Conservation (phyloP, 108 stramenopile genomes). For the Nitzschia inconspicua region DNA sequence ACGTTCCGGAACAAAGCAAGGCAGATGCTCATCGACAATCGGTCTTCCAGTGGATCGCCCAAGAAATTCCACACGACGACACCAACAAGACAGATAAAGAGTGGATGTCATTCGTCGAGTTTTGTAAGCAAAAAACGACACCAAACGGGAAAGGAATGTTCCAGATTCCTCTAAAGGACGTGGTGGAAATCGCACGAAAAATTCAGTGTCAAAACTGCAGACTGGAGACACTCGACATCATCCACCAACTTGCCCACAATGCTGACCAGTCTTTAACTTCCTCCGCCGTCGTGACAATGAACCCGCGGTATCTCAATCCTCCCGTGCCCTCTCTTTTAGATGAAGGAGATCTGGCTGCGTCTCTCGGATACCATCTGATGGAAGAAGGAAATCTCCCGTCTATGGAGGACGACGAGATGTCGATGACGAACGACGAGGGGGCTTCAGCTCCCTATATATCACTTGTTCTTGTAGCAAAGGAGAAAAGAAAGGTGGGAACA, state of each 20-base stretch:
- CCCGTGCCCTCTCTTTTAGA: too few species aligned
- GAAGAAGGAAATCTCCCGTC: slow-evolving; percentile 38
- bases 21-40: background rate
- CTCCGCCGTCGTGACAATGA: too few species aligned
- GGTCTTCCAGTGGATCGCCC: background rate
- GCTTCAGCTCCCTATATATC: too few species aligned
- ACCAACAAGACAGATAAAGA: slow-evolving; percentile 1
- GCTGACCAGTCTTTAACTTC: too few species aligned
- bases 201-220: slow-evolving; percentile 18
- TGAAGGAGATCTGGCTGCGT: too few species aligned
- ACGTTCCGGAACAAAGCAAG: background rate
- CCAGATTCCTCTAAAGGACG: slow-evolving; percentile 5
- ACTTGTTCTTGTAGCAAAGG: too few species aligned
- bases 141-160: background rate
- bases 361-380: too few species aligned
- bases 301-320: slow-evolving; percentile 14
- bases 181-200: background rate
- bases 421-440: too few species aligned
- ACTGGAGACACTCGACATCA: slow-evolving; percentile 6
- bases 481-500: too few species aligned
- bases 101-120: slow-evolving; percentile 18
- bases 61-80: background rate
- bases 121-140: slow-evolving; percentile 11
- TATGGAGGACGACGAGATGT: too few species aligned
- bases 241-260: slow-evolving; percentile 2